Conservation (phyloP, 306 rosid species). For the Citrullus colocynthis region DNA sequence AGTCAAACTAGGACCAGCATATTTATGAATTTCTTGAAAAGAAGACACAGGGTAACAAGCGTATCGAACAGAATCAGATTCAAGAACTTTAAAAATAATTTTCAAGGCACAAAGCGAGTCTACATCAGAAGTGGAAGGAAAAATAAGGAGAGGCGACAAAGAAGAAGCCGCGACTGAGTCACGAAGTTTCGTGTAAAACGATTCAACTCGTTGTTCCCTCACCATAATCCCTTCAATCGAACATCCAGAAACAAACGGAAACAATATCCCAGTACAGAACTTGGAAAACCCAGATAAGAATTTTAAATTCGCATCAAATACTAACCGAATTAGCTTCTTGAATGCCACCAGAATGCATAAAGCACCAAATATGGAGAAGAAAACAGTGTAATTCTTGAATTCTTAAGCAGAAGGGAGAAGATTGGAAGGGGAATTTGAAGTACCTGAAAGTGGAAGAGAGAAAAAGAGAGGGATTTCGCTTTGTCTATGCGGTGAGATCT, state of each 20-base stretch:
- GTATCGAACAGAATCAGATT: constrained; percentile 66
- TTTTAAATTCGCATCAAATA: background rate
- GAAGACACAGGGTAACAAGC: constrained; percentile 82
- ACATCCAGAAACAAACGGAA: constrained; percentile 5
- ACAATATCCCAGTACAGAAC: background rate
- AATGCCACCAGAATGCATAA: background rate
- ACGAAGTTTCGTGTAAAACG: constrained; percentile 55
- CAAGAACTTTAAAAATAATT: constrained; percentile 61
- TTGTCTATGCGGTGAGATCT: background rate
- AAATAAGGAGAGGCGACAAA: constrained; percentile 54
- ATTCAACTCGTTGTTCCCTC: constrained; percentile 54
- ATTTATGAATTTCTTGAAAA: constrained; percentile 60
- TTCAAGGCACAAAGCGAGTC: constrained; percentile 81
- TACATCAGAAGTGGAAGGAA: constrained; percentile 85
- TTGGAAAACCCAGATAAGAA: background rate
- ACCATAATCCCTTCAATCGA: constrained; percentile 34
- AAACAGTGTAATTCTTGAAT: background rate
- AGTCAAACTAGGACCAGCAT: constrained; percentile 25
- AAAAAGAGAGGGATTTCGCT: background rate
- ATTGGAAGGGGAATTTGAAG: background rate
- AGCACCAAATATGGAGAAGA: background rate
- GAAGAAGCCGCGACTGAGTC: constrained; percentile 38
- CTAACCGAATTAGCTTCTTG: background rate
- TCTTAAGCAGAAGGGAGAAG: background rate
- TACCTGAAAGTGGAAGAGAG: constrained; percentile 13